Conservation (phyloP, 129 eudicot species). For the sunflower (Helianthus annuus) region HanXRQr2.0-SUNRISE NC_035437.2:82455782-82456281, state of each 20-base stretch:
- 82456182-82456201: background rate
- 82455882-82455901: slow-evolving; percentile 97
- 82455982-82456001: slow-evolving; percentile 99
- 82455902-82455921: slow-evolving; percentile 94
- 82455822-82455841: slow-evolving; percentile 94
- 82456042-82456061: slow-evolving; percentile 92
- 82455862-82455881: slow-evolving; percentile 99
- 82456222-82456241: slow-evolving; percentile 12
- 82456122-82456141: slow-evolving; percentile 96
- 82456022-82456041: slow-evolving; percentile 92
- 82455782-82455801: slow-evolving; percentile 96
- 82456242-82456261: slow-evolving; percentile 97
- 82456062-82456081: slow-evolving; percentile 99
- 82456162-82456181: slow-evolving; percentile 88
- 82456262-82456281: slow-evolving; percentile 91
- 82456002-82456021: slow-evolving; percentile 92
- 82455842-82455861: slow-evolving; percentile 82
- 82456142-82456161: slow-evolving; percentile 85
- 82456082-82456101: slow-evolving; percentile 88
- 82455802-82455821: slow-evolving; percentile 98
- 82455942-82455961: slow-evolving; percentile 88
- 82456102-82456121: slow-evolving; percentile 92
- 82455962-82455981: slow-evolving; percentile 91
- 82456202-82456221: background rate
- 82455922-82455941: slow-evolving; percentile 88